Percentiles rank a stretch among this genome's conserved stretches.
Evolutionary conservation across 176 grass and related monocot genomes (phyloP).

Genomic region (Bothriochloa decipiens): DNA sequence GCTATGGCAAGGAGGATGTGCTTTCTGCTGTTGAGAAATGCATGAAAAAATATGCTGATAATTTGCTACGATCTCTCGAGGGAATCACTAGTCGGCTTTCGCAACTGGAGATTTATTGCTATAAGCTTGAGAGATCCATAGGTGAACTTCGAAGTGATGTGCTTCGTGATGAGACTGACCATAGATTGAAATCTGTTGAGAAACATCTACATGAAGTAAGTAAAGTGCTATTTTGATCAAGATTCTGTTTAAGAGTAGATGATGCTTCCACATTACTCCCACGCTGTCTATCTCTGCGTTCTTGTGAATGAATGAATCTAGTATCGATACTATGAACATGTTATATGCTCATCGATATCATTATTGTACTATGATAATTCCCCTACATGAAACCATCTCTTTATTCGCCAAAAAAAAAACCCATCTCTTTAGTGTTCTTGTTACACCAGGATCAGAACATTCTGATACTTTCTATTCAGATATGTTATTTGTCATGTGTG

Average conservation of each 20-base stretch:
- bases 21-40: slow-evolving; percentile 80
- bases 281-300: neutral
- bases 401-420: too few species aligned
- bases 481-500: neutral
- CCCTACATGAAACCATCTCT: slow-evolving; percentile 11
- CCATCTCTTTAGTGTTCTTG: slow-evolving; percentile 16
- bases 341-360: slow-evolving; percentile 3
- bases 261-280: neutral
- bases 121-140: slow-evolving; percentile 74
- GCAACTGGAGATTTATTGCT: slow-evolving; percentile 74
- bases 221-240: slow-evolving; percentile 42
- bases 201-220: slow-evolving; percentile 90
- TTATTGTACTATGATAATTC: neutral
- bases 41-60: slow-evolving; percentile 91
- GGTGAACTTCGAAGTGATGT: slow-evolving; percentile 67
- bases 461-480: neutral
- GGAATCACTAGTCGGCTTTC: slow-evolving; percentile 72
- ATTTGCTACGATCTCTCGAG: slow-evolving; percentile 75
- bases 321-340: slow-evolving; percentile 10
- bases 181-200: slow-evolving; percentile 72
- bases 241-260: slow-evolving; percentile 1
- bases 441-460: neutral
- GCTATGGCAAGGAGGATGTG: slow-evolving; percentile 69
- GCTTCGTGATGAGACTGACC: slow-evolving; percentile 58
- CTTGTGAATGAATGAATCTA: slow-evolving; percentile 4